Conservation (phyloP, 2,329 filamentous ascomycete species). For the Cordyceps cicadae region DNA sequence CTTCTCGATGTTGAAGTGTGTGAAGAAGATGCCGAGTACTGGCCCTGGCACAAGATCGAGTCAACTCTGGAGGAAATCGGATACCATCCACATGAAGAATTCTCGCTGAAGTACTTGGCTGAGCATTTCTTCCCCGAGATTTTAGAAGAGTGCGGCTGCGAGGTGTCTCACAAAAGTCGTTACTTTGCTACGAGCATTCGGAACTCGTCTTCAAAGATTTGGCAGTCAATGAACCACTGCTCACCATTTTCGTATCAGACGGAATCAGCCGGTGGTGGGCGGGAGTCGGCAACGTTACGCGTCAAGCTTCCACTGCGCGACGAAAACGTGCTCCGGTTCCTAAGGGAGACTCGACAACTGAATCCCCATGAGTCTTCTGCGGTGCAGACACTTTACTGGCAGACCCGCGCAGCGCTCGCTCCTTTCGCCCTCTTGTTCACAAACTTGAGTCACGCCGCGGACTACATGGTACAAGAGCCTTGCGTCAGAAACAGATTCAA, state of each 20-base stretch:
- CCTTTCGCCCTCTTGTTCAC: slow-evolving; percentile 7
- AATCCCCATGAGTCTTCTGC: neutral
- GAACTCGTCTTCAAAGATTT: neutral
- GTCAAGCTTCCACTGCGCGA: slow-evolving; percentile 1
- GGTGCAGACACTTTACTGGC: neutral
- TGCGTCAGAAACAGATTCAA: slow-evolving; percentile 4
- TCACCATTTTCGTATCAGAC: slow-evolving; percentile 1
- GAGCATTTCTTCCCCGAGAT: slow-evolving; percentile 9
- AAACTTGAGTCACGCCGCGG: slow-evolving; percentile 2
- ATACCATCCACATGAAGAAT: neutral
- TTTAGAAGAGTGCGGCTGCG: neutral
- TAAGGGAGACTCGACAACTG: slow-evolving; percentile 2
- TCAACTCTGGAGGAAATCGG: neutral
- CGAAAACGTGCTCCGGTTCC: neutral
- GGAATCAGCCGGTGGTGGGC: neutral
- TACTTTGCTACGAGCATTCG: neutral
- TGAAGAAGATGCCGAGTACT: neutral
- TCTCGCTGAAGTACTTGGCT: neutral
- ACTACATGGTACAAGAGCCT: neutral
- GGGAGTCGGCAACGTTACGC: neutral
- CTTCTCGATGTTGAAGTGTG: slow-evolving; percentile 4
- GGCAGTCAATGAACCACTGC: slow-evolving; percentile 1
- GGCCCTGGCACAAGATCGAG: slow-evolving; percentile 5
- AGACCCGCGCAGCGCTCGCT: slow-evolving; percentile 4
- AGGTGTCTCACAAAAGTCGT: neutral